Evolutionary conservation across 1,139 yeast genomes (phyloP).

Genomic region (Geotrichum candidum): DNA sequence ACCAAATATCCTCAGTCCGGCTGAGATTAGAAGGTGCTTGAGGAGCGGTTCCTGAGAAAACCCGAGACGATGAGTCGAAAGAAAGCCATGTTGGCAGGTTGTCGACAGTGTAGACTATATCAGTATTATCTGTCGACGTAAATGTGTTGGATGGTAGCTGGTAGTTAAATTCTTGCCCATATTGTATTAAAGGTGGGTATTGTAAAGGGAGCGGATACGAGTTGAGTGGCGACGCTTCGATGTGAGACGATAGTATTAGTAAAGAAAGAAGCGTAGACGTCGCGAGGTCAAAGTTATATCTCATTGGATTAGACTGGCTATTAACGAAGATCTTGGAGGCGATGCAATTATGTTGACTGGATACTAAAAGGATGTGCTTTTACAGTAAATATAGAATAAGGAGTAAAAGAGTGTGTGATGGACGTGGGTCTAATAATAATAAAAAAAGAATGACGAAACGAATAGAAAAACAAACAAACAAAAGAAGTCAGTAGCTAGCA

Average conservation of each 20-base stretch:
- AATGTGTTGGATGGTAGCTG: constrained; percentile 69
- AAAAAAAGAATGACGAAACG: background rate
- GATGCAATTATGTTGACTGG: background rate
- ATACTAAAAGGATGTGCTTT: background rate
- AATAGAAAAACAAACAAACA: no score
- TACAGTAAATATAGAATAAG: background rate
- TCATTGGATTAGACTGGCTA: background rate
- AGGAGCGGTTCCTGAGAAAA: constrained; percentile 67
- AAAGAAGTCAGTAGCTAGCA: background rate
- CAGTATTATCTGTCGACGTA: constrained; percentile 40
- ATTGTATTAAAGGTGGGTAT: constrained; percentile 80
- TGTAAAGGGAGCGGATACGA: constrained; percentile 38
- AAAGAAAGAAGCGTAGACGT: background rate
- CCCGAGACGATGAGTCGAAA: constrained; percentile 57
- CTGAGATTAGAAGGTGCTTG: constrained; percentile 24
- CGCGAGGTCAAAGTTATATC: background rate
- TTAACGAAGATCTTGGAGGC: background rate
- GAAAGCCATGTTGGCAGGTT: constrained; percentile 71
- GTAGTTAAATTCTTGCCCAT: constrained; percentile 57
- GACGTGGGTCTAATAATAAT: background rate
- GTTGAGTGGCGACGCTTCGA: constrained; percentile 9
- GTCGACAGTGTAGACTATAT: constrained; percentile 50
- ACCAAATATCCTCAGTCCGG: constrained; percentile 33
- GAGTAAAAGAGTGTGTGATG: background rate
- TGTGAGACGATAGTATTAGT: background rate